Conservation (phyloP, 768 basidiomycete genomes). For the Lentinus tigrinus region DNA sequence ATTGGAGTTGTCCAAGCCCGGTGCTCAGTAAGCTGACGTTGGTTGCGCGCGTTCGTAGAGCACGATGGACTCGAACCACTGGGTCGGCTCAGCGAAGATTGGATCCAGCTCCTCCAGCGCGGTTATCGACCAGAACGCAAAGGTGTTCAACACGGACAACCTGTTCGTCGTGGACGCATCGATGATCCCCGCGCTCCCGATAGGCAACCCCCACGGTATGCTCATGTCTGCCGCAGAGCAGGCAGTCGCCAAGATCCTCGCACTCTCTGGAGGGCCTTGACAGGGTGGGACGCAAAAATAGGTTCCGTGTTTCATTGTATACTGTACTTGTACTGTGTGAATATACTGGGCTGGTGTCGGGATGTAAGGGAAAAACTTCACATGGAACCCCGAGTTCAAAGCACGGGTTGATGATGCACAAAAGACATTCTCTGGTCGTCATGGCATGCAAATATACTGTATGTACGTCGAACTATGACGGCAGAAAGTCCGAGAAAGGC, state of each 20-base stretch:
- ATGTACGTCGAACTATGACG: too few relatives aligned
- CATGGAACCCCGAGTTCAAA: too few relatives aligned
- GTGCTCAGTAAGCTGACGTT: not conserved
- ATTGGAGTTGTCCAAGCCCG: slow-evolving; percentile 29
- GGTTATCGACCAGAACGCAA: slow-evolving; percentile 59
- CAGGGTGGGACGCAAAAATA: not conserved
- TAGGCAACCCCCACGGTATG: slow-evolving; percentile 56
- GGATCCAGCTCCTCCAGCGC: slow-evolving; percentile 33
- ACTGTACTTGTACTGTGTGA: too few relatives aligned
- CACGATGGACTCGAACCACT: slow-evolving; percentile 60
- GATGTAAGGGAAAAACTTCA: too few relatives aligned
- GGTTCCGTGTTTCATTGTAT: too few relatives aligned
- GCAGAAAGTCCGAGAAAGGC: too few relatives aligned
- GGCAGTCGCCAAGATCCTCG: slow-evolving; percentile 54
- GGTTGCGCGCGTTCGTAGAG: slow-evolving; percentile 11
- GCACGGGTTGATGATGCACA: too few relatives aligned
- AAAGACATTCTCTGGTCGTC: too few relatives aligned
- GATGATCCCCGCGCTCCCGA: slow-evolving; percentile 52
- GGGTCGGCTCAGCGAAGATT: slow-evolving; percentile 57
- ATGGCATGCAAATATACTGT: too few relatives aligned
- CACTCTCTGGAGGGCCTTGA: slow-evolving; percentile 51
- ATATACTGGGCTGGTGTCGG: too few relatives aligned
- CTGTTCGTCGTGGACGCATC: slow-evolving; percentile 54
- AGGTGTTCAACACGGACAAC: slow-evolving; percentile 47
- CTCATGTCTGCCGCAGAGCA: slow-evolving; percentile 61